Evolutionary conservation across 257 asterid species (phyloP).

Genomic region (Cruciata laevipes): DNA sequence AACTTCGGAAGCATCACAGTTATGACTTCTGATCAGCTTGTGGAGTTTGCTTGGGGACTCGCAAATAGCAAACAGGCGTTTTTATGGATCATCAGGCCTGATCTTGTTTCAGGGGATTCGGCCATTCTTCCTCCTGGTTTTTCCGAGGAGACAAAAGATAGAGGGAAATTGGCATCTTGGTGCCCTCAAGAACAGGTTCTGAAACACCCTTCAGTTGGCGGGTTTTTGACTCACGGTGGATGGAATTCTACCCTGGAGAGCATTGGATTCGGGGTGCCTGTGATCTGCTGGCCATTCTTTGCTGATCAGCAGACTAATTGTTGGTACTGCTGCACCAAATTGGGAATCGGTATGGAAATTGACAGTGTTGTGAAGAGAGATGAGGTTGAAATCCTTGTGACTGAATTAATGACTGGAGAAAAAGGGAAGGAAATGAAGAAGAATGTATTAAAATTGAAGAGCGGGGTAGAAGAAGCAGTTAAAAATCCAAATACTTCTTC

Average conservation of each 20-base stretch:
- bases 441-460: conserved; percentile 31
- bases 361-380: not conserved
- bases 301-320: not conserved
- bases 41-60: conserved; percentile 1
- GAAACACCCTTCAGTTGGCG: not conserved
- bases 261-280: not conserved
- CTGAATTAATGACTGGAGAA: conserved; percentile 14
- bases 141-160: not conserved
- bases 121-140: not conserved
- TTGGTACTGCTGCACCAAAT: not conserved
- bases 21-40: not conserved
- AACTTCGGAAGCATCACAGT: not conserved
- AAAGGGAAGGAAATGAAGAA: conserved; percentile 28
- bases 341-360: not conserved
- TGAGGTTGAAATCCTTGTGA: not conserved
- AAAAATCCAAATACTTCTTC: conserved; percentile 15
- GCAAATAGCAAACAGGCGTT: not conserved
- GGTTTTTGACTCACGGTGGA: not conserved
- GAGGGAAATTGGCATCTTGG: not conserved
- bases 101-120: not conserved
- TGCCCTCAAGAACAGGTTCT: not conserved
- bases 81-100: not conserved
- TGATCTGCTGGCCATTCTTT: not conserved
- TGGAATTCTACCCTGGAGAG: not conserved
- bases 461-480: conserved; percentile 21